Evolutionary conservation across 345 rosid species (phyloP).

Genomic region (Lumnitzera racemosa): DNA sequence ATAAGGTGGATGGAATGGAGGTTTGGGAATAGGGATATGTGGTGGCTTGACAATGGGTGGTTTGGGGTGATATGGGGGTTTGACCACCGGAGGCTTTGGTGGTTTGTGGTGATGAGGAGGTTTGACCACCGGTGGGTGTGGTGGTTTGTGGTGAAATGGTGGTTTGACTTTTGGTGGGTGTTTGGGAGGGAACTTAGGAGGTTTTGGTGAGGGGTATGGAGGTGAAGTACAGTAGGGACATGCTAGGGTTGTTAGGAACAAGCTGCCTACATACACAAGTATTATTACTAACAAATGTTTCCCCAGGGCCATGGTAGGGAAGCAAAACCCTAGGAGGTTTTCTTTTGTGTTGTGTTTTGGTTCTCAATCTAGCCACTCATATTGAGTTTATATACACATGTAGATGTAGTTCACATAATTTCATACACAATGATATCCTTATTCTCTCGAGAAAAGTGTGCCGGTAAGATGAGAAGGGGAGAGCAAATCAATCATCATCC

Average conservation of each 20-base stretch:
- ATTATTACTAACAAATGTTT: background rate
- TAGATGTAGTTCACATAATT: too few species aligned
- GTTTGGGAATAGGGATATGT: background rate
- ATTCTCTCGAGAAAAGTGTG: too few species aligned
- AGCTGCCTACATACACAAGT: constrained; percentile 13
- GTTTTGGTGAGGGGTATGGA: constrained; percentile 39
- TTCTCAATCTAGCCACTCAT: too few species aligned
- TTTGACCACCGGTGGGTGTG: background rate
- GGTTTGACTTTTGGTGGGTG: constrained; percentile 28
- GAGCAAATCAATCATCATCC: too few species aligned
- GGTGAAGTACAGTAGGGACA: constrained; percentile 32
- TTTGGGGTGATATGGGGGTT: constrained; percentile 5
- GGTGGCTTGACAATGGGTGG: constrained; percentile 6
- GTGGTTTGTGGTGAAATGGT: constrained; percentile 24
- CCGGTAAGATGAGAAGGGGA: too few species aligned
- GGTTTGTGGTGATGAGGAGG: constrained; percentile 7
- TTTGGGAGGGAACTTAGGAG: constrained; percentile 9
- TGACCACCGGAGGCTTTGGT: constrained; percentile 21
- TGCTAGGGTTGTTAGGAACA: constrained; percentile 24
- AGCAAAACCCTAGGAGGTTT: background rate
- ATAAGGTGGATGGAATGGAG: constrained; percentile 3
- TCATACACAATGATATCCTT: too few species aligned
- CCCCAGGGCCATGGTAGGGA: background rate
- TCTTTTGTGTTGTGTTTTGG: too few species aligned
- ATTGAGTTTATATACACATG: too few species aligned